phyloP scores from a whole-genome alignment of 768 basidiomycete genomes.

The Kwoniella bestiolae region DNA sequence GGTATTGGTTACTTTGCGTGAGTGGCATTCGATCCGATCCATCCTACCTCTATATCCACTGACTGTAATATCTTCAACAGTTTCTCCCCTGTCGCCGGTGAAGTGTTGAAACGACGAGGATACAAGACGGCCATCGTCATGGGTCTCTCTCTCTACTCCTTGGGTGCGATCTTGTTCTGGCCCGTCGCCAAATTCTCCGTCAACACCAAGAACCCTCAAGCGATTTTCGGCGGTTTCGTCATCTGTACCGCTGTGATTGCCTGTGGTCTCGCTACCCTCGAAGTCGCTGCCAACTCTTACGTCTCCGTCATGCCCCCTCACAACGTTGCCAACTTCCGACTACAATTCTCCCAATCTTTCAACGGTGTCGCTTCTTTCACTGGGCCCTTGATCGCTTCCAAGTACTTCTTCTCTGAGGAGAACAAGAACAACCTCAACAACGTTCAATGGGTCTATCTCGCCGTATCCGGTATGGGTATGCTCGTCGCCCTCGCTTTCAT shows the following conservation, averaged over 20 bases:
- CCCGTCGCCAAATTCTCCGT: conserved; percentile 67
- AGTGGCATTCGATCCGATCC: conserved; percentile 19
- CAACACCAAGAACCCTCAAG: conserved; percentile 51
- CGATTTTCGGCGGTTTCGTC: conserved; percentile 73
- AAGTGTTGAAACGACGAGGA: conserved; percentile 62
- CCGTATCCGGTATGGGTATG: conserved; percentile 63
- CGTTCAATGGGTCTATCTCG: conserved; percentile 62
- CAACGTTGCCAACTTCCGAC: conserved; percentile 72
- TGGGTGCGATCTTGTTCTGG: conserved; percentile 79
- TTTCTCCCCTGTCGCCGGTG: conserved; percentile 56
- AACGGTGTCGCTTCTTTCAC: conserved; percentile 74
- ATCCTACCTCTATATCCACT: too few species aligned
- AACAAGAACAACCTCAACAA: conserved; percentile 69
- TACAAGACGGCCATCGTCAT: conserved; percentile 65
- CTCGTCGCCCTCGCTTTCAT: conserved; percentile 70
- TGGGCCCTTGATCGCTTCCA: conserved; percentile 73
- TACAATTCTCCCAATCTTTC: conserved; percentile 80
- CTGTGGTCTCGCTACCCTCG: conserved; percentile 62
- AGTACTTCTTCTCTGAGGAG: conserved; percentile 72
- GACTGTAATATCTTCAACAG: conserved; percentile 25
- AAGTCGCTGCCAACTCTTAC: conserved; percentile 78
- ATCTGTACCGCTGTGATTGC: conserved; percentile 64
- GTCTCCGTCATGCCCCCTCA: conserved; percentile 64
- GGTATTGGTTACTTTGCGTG: conserved; percentile 54
- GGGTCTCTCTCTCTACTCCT: conserved; percentile 49